phyloP scores from a whole-genome alignment of 2,329 filamentous ascomycete genomes.

The Incumbomyces lentus region DNA sequence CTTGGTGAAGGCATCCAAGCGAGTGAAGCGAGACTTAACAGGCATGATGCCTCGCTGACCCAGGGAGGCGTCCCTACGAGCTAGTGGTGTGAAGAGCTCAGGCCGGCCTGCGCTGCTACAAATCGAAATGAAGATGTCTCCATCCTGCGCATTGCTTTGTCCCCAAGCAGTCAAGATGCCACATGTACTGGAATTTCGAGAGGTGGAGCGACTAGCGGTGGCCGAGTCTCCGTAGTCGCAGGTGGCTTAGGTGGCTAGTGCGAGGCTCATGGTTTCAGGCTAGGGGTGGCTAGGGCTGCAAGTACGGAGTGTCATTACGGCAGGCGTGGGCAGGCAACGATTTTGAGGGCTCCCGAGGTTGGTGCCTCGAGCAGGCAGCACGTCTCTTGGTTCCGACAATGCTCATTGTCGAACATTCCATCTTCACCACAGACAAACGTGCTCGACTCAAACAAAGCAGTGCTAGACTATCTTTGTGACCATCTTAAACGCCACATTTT shows the following conservation, averaged over 20 bases:
- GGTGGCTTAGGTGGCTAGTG: not conserved
- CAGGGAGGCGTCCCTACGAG: conserved; percentile 8
- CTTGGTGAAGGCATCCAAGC: conserved; percentile 97
- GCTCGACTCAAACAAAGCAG: not conserved
- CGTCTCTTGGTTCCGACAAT: no score
- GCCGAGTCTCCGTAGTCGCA: not conserved
- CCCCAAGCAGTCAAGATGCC: not conserved
- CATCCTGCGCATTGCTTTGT: not conserved
- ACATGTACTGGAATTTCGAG: not conserved
- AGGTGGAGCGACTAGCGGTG: not conserved
- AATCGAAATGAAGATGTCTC: not conserved
- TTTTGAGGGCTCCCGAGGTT: no score
- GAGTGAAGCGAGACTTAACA: conserved; percentile 84
- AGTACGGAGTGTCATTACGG: no score
- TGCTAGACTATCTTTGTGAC: no score
- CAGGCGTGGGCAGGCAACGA: no score
- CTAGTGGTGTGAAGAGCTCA: not conserved
- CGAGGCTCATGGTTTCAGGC: not conserved
- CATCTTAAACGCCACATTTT: no score
- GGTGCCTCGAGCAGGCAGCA: no score
- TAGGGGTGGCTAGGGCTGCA: no score
- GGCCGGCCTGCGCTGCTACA: conserved; percentile 2
- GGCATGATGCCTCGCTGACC: conserved; percentile 50
- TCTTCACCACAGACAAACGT: not conserved
- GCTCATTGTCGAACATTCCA: no score